Evolutionary conservation across 2,329 filamentous ascomycete species (phyloP), one percentile per base, ranked within the genome.

Genomic region (Byssothecium circinans): DNA sequence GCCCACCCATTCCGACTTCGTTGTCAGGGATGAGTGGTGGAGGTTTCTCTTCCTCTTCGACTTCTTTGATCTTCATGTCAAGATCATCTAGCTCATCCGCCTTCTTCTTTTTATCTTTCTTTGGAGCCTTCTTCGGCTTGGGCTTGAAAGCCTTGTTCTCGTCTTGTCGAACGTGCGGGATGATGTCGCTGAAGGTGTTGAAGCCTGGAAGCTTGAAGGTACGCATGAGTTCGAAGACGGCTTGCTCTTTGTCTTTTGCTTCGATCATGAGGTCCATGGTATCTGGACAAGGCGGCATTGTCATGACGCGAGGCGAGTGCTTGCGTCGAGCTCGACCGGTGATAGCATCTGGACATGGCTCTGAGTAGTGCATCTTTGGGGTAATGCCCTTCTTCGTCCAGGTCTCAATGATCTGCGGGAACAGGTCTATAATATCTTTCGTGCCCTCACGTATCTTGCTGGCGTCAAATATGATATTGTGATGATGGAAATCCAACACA

Each of bases 231-330:
- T 95, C 90, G 61, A 97, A 95, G 0, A 96, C 90, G 0, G 92
- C 91, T 70, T 97, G 92, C 68, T 97, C 92, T 71, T 97, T 97
- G 65, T 96, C 92, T 69, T 97, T 97, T 39, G 92, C 92, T 74
- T 97, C 92, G 50, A 97, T 96, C 92, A 97, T 97, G n/a, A 97
- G 77, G 64, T 96, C 92, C 87, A 95, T 94, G 25, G 87, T 85
- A 1, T 82, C 75, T 3, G 85, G 79, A 61, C 92, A 96, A 0
- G 92, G 91, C 1, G 92, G 92, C 1, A 97, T 72, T 0, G 85
- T 88, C 55, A 80, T 79, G 1, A 95, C 90, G 8, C 92, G 82
- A 0, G 89, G 80, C 29, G 85, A 90, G 64, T 97, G 92, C 70
- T 95, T 96, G 49, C 92, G 81, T 22, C 91, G 79, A 56, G 95